Evolutionary conservation across 306 rosid species (phyloP), one percentile per base, ranked within the genome.

Genomic region (Sesbania bispinosa): DNA sequence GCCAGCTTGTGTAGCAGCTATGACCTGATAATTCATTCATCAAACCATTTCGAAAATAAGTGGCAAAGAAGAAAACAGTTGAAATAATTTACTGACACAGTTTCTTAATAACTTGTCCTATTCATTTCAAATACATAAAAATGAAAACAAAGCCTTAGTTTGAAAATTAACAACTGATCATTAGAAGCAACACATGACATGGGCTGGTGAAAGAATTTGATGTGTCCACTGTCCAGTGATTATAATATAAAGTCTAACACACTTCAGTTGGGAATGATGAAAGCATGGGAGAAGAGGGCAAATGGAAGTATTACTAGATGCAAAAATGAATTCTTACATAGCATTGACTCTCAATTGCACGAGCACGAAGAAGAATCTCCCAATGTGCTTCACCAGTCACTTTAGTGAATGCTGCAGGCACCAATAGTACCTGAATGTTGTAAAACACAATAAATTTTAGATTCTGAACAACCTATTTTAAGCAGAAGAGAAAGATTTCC

Each of bases 1-100:
- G 45, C 99, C 99, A 71, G 96, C 82, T 88, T 91, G 99, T 18
- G 99, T 86, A n/a, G 99, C 81, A 79, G 97, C 99, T 72, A 94
- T 85, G 67, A 94, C 99, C 99, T 94, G 83, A 69, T 32, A 79
- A 67, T 62, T 75, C 50, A 75, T 61, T 45, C 72, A 81, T 59
- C 79, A 79, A 53, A 53, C 27, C 39, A 64, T 67, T 54, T 14
- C 47, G 67, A 71, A n/a, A n/a, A 9, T 59, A 47, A 41, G 76
- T 11, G 65, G 48, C 9, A 18, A 7, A 76, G 24, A 54, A 55
- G 29, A 72, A 61, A 29, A 52, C 47, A 65, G 20, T 43, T 58
- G 30, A 60, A 61, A 55, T 7, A 57, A 70, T 36, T 65, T 68
- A 16, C 64, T 54, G 24, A 21, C 0, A 29, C 26, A 71, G 8